phyloP scores from a whole-genome alignment of 345 rosid species.

The Xanthoceras sorbifolium region DNA sequence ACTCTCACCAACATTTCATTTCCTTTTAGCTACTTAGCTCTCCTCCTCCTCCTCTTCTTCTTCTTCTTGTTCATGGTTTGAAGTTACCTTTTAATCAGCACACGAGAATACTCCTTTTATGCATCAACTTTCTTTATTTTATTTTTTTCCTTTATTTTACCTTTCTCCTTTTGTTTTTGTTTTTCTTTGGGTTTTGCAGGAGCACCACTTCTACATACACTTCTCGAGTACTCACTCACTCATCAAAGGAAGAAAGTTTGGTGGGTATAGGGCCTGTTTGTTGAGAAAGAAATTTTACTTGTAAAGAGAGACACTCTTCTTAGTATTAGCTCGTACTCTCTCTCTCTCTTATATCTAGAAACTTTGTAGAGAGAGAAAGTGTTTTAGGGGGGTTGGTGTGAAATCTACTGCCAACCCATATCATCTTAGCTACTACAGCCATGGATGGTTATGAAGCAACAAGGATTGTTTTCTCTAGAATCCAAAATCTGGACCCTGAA shows the following conservation, averaged over 20 bases:
- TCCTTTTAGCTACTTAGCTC: too few species aligned
- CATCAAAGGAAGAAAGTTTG: constrained; percentile 29
- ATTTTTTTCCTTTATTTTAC: constrained; percentile 12
- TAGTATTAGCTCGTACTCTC: neutral
- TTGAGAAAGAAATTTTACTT: constrained; percentile 56
- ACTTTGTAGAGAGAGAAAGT: constrained; percentile 3
- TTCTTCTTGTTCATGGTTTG: constrained; percentile 17
- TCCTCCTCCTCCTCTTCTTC: neutral
- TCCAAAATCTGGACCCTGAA: constrained; percentile 76
- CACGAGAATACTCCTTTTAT: constrained; percentile 46
- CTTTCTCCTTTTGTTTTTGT: constrained; percentile 22
- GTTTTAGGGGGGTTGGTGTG: constrained; percentile 29
- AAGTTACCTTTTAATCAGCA: constrained; percentile 37
- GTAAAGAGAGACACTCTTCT: constrained; percentile 25
- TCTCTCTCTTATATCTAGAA: constrained; percentile 25
- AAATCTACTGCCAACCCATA: constrained; percentile 33
- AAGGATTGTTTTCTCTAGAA: constrained; percentile 76
- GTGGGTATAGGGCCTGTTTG: constrained; percentile 49
- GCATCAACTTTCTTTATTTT: constrained; percentile 23
- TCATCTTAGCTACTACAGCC: constrained; percentile 13
- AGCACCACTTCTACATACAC: constrained; percentile 15
- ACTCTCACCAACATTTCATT: neutral
- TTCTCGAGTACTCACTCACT: constrained; percentile 30
- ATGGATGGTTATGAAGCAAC: constrained; percentile 97
- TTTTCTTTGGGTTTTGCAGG: constrained; percentile 47